Evolutionary conservation across 148 eudicot genomes (phyloP), one percentile per base, ranked within the genome.

Genomic region (Cornus suecica): DNA sequence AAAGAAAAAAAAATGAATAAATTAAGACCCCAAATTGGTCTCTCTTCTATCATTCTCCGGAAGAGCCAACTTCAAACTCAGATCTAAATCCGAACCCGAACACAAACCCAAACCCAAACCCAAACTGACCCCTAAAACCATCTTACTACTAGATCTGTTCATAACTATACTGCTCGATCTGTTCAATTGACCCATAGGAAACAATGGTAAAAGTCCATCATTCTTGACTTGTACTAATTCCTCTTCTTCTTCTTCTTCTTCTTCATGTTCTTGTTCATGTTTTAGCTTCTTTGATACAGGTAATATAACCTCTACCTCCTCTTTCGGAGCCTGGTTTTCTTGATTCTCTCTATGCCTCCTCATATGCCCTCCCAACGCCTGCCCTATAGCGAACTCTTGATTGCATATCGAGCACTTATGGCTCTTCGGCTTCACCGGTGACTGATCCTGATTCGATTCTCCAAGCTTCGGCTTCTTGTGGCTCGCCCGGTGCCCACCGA

Each of bases 401-500:
- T 75, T 75, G 26, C 80, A 77, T 5, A 71, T 48, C 15, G 80
- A 71, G 73, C 80, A 77, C 51, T 77, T 75, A 64, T 77, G 68
- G 63, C 64, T 68, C 41, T 80, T 29, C 13, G 61, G 51, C 58
- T 69, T 64, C 1, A 60, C 48, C 5, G 61, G 34, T 13, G 51
- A 26, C 1, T 20, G 62, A 58, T 22, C n/a, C 10, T 58, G 61
- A 54, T 58, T 58, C 9, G 24, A 3, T 0, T 30, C 32, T n/a
- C 7, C 74, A 25, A 25, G 29, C 71, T 23, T 77, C 58, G 79
- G 77, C 70, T 80, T 80, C 72, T 83, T 83, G 81, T 83, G 86
- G 74, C 86, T 83, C 15, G 86, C 83, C 15, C 86, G 78, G 74
- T 83, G 86, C 1, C 86, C 86, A 5, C 86, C 86, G 11, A 83